Base-by-base conservation (phyloP, 805 yeast species). In the Yarrowia sp. region DNA sequence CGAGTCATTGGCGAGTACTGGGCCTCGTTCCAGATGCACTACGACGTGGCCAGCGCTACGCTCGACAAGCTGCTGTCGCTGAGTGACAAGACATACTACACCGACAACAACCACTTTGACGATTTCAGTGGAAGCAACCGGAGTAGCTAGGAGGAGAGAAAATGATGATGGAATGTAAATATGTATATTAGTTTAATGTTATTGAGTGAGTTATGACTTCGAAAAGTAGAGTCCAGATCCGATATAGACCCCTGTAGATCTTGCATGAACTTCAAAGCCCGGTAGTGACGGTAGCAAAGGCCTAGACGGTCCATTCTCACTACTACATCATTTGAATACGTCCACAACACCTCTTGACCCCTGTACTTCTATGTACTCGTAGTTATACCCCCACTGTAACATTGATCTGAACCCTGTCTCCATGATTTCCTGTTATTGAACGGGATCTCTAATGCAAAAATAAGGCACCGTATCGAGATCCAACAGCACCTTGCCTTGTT, bases 11-110 rank as follows among this genome's bases (percentile, higher is more conserved):
- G 67, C n/a, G 67, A 63, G 48, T 63, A 63, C 56, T 63, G 67
- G 67, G 56, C 67, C 26, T 63, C 67, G 22, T 63, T 63, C 56
- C 67, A 63, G 67, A 49, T 63, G 55, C 67, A 63, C 45, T 63
- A 63, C 35, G 56, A 63, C 40, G 67, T 63, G 5, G 67, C 67
- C 40, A 48, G 56, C 26, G 67, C 67, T 26, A 63, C 67, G 2
- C 10, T 63, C 40, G 67, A 63, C 56, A 63, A 63, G 48, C 40
- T 63, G 19, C 16, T 63, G 40, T 63, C 67, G 2, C 40, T 63
- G 16, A 48, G 56, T 48, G 67, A 63, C n/a, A 48, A 63, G 48
- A 63, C 67, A n/a, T 63, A 63, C 16, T 63, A 63, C 46, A 40
- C 67, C 4, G 67, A 63, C 32, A 32, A 8, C 41, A 46, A 53